Evolutionary conservation across 2,329 filamentous ascomycete species (phyloP).

Genomic region (Exserohilum turcica): DNA sequence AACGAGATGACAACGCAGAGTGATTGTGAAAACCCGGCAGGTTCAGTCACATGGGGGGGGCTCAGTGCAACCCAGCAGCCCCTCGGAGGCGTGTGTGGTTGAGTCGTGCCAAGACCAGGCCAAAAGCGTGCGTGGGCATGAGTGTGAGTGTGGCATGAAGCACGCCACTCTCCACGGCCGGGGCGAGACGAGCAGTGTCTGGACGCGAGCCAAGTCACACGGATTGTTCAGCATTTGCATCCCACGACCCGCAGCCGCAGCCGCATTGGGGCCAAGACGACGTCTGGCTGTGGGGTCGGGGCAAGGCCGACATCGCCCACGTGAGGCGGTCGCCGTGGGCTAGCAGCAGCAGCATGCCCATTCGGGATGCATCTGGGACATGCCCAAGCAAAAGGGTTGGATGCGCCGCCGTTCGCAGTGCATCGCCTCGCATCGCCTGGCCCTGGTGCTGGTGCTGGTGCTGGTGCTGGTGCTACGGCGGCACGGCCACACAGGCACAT

Average conservation of each 20-base stretch:
- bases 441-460: too few species aligned
- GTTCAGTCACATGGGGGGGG: too few species aligned
- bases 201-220: constrained; percentile 1
- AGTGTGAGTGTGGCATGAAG: not conserved
- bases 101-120: too few species aligned
- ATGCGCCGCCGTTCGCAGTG: constrained; percentile 24
- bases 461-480: too few species aligned
- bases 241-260: constrained; percentile 11
- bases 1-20: too few species aligned
- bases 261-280: not conserved
- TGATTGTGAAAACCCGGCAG: too few species aligned
- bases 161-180: not conserved
- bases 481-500: constrained; percentile 2
- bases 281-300: constrained; percentile 14
- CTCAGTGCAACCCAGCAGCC: too few species aligned
- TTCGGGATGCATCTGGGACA: constrained; percentile 10
- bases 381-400: too few species aligned
- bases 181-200: constrained; percentile 2
- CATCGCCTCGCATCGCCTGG: constrained; percentile 1
- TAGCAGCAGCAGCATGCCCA: constrained; percentile 1
- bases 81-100: too few species aligned
- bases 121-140: too few species aligned
- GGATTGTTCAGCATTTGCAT: constrained; percentile 24
- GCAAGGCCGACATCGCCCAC: constrained; percentile 23
- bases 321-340: constrained; percentile 15